Percentiles rank a stretch among this genome's conserved stretches.
Conservation (phyloP, 2,329 filamentous ascomycete species). For the Colletotrichum gloeosporioides region DNA sequence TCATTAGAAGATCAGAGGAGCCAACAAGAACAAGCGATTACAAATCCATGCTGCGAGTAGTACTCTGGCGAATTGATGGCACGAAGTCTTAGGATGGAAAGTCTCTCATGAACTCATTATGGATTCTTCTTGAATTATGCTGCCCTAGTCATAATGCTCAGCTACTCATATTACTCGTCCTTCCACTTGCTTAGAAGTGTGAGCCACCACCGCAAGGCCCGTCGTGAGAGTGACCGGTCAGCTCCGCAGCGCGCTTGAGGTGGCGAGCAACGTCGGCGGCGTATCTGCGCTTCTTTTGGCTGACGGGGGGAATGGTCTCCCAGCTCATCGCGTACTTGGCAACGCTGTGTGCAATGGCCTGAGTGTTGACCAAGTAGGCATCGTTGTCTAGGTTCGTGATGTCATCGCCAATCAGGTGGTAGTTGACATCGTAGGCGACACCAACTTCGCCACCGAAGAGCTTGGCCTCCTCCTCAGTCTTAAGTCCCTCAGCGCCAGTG, state of each 20-base stretch:
- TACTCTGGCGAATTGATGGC: background rate
- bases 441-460: conserved; percentile 68
- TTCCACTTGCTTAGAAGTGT: background rate
- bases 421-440: conserved; percentile 50
- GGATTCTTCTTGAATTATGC: background rate
- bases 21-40: background rate
- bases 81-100: fast-evolving
- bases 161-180: background rate
- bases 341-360: conserved; percentile 46
- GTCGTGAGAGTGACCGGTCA: conserved; percentile 29
- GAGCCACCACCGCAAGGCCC: conserved; percentile 34
- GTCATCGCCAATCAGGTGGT: conserved; percentile 50
- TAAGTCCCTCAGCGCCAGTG: conserved; percentile 70
- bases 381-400: conserved; percentile 43
- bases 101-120: background rate
- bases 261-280: conserved; percentile 32
- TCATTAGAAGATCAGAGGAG: background rate
- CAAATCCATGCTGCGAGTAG: background rate
- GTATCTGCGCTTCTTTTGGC: conserved; percentile 32
- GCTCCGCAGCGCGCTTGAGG: conserved; percentile 28
- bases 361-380: conserved; percentile 50
- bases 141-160: background rate
- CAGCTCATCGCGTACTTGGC: conserved; percentile 46
- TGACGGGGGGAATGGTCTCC: conserved; percentile 34
- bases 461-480: conserved; percentile 62